These are phyloP conservation scores for Bipolaris victoriae DNA, from an alignment of 2,329 filamentous ascomycete genomes.

Conservation along the genomic window DNA sequence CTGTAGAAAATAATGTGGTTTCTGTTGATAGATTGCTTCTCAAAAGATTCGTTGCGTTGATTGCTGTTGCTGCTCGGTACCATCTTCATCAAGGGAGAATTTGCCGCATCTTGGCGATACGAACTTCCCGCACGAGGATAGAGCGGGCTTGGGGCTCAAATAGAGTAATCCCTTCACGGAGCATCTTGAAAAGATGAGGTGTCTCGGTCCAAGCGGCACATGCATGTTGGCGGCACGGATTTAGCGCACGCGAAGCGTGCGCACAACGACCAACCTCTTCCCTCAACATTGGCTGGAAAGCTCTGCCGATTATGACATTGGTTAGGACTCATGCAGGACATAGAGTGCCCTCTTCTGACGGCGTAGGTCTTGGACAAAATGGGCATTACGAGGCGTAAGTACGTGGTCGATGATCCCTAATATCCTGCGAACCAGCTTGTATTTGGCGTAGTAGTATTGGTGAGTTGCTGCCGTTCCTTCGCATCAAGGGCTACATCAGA, in stretches of 20 bases:
- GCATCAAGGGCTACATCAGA: not conserved
- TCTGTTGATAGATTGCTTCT: not conserved
- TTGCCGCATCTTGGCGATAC: not conserved
- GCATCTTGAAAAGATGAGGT: not conserved
- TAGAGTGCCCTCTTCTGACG: not conserved
- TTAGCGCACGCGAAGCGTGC: not conserved
- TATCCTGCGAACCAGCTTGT: not conserved
- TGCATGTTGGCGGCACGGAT: not conserved
- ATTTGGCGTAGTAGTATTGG: not conserved
- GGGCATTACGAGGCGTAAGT: not conserved
- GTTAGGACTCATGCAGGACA: not conserved
- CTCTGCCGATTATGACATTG: not conserved
- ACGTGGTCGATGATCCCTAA: not conserved
- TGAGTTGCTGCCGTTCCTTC: not conserved
- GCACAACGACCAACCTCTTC: not conserved
- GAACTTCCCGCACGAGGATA: not conserved
- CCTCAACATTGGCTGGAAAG: not conserved
- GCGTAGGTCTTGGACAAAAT: not conserved
- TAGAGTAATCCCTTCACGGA: slow-evolving; percentile 1
- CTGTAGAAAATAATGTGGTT: too few species aligned
- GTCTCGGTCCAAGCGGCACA: not conserved
- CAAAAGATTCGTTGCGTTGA: not conserved
- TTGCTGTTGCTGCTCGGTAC: not conserved
- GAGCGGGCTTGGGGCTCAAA: not conserved
- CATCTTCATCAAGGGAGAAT: not conserved